These are phyloP conservation scores for Euphorbia peplus DNA, from an alignment of 345 rosid species.

Conservation along the genomic window DNA sequence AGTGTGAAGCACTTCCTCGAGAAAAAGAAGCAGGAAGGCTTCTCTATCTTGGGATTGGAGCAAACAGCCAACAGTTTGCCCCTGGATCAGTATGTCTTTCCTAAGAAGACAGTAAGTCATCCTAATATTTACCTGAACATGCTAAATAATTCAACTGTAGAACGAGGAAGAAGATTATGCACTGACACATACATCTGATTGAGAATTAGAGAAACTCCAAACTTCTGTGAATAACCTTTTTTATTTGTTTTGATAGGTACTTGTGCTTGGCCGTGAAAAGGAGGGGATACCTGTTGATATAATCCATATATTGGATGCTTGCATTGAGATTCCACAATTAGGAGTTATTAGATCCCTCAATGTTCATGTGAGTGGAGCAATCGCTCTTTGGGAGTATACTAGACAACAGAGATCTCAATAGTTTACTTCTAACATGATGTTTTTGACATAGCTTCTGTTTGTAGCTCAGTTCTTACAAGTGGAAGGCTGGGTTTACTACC, in stretches of 20 bases:
- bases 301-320: constrained; percentile 80
- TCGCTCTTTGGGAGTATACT: constrained; percentile 97
- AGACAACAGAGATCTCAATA: constrained; percentile 72
- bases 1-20: constrained; percentile 75
- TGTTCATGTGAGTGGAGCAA: constrained; percentile 94
- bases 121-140: neutral
- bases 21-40: constrained; percentile 83
- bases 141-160: neutral
- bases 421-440: constrained; percentile 3
- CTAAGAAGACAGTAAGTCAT: constrained; percentile 65
- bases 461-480: neutral
- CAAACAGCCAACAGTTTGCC: constrained; percentile 87
- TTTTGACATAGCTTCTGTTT: neutral
- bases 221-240: neutral
- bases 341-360: constrained; percentile 95
- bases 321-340: constrained; percentile 91
- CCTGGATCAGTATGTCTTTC: constrained; percentile 66
- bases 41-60: constrained; percentile 85
- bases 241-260: constrained; percentile 46
- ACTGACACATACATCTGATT: neutral
- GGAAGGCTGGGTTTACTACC: neutral
- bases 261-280: constrained; percentile 92
- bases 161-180: neutral
- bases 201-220: neutral
- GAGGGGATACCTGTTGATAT: constrained; percentile 93